These are phyloP conservation scores for Pseudisothecium myosuroides DNA, from an alignment of 225 moss, liverwort and hornwort genomes.

Conservation along the genomic window DNA sequence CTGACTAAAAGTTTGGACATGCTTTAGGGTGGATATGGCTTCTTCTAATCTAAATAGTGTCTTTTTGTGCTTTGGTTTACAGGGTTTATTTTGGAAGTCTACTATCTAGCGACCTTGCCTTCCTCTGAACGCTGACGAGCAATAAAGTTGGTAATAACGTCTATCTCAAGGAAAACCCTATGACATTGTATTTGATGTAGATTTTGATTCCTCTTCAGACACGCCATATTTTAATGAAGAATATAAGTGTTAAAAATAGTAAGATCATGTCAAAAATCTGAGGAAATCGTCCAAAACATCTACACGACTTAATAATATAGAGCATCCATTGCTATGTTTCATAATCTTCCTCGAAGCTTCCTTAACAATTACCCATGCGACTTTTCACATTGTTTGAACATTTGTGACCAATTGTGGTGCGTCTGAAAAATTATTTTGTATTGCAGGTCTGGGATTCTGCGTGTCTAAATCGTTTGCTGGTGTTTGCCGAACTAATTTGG, in stretches of 20 bases:
- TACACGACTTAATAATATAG: background rate
- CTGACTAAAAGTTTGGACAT: background rate
- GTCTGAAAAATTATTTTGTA: background rate
- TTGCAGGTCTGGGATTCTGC: background rate
- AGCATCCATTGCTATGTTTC: background rate
- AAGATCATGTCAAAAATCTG: too few species aligned
- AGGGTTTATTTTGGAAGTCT: constrained; percentile 6
- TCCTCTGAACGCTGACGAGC: background rate
- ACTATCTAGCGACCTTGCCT: background rate
- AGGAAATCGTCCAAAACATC: background rate
- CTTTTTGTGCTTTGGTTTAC: background rate
- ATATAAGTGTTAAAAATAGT: background rate
- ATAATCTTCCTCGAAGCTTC: background rate
- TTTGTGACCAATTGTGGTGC: background rate
- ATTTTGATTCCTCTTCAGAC: background rate
- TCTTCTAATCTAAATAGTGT: background rate
- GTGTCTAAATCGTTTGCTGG: background rate
- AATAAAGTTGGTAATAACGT: constrained; percentile 23
- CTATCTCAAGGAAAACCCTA: background rate
- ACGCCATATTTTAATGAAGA: background rate
- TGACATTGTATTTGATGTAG: background rate
- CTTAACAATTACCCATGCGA: background rate
- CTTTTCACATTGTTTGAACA: background rate
- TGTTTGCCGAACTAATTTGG: background rate
- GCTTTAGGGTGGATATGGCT: background rate